phyloP scores from a whole-genome alignment of 495 filamentous ascomycete species.

The Xylaria palmicola region DNA sequence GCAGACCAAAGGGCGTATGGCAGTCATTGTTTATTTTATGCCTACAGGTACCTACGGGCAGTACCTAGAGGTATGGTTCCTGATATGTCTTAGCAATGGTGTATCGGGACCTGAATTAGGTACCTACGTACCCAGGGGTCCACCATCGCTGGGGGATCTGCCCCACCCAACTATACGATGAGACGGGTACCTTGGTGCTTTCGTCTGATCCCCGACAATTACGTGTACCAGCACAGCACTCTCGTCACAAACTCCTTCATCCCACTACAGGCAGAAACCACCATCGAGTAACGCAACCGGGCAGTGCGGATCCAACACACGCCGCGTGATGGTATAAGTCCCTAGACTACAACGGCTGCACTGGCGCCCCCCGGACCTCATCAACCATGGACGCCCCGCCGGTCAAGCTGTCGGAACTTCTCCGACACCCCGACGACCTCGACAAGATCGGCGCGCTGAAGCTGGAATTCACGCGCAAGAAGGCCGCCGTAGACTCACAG shows the following conservation, averaged over 20 bases:
- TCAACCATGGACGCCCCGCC: constrained; percentile 56
- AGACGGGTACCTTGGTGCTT: too few relatives aligned
- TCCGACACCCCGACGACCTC: constrained; percentile 77
- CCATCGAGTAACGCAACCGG: not conserved
- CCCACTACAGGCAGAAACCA: not conserved
- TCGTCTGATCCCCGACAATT: too few relatives aligned
- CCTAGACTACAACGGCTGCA: constrained; percentile 24
- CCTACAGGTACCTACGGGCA: too few relatives aligned
- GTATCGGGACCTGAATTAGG: too few relatives aligned
- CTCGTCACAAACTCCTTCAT: not conserved
- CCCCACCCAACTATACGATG: too few relatives aligned
- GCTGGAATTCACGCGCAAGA: constrained; percentile 92
- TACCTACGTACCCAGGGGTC: too few relatives aligned
- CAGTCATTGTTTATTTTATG: too few relatives aligned
- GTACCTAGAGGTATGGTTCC: too few relatives aligned
- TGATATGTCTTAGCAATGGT: too few relatives aligned
- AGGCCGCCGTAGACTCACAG: constrained; percentile 82
- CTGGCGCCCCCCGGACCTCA: constrained; percentile 26
- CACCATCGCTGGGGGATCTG: too few relatives aligned
- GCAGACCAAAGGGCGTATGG: too few relatives aligned
- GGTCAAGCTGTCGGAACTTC: constrained; percentile 71
- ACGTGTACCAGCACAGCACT: not conserved
- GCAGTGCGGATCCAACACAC: not conserved
- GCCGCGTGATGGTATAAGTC: constrained; percentile 31
- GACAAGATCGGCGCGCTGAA: constrained; percentile 91